phyloP scores from a whole-genome alignment of 306 rosid species.

The Abrus precatorius region DNA sequence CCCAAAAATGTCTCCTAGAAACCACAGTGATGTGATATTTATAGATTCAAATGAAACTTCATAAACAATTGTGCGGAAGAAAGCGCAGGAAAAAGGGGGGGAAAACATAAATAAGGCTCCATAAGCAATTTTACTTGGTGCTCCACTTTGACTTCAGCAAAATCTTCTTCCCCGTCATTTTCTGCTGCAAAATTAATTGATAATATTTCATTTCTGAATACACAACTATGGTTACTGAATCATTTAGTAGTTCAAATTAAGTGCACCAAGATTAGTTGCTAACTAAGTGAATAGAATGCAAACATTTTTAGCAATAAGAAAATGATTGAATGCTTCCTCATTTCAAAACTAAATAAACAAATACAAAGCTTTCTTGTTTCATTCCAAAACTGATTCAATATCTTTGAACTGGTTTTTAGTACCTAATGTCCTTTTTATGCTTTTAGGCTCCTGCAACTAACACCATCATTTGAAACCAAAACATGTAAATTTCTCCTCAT shows the following conservation, averaged over 20 bases:
- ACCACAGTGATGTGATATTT: slow-evolving; percentile 53
- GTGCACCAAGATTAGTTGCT: slow-evolving; percentile 21
- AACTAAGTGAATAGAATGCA: slow-evolving; percentile 12
- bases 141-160: slow-evolving; percentile 85
- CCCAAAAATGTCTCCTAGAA: slow-evolving; percentile 96
- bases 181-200: slow-evolving; percentile 61
- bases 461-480: slow-evolving; percentile 30
- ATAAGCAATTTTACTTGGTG: slow-evolving; percentile 72
- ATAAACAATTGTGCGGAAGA: slow-evolving; percentile 14
- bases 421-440: neutral
- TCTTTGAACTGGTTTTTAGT: neutral
- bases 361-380: neutral
- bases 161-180: slow-evolving; percentile 75
- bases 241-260: neutral
- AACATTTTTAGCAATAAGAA: neutral
- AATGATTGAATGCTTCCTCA: neutral
- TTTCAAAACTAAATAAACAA: slow-evolving; percentile 1
- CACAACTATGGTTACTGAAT: slow-evolving; percentile 38
- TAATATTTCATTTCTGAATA: slow-evolving; percentile 36
- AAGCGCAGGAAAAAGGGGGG: neutral
- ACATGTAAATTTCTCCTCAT: slow-evolving; percentile 1
- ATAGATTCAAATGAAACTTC: slow-evolving; percentile 47
- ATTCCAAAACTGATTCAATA: slow-evolving; percentile 28
- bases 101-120: slow-evolving; percentile 1
- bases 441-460: slow-evolving; percentile 17